Conservation (phyloP, 345 rosid species). For the Eucalyptus victrix region DNA sequence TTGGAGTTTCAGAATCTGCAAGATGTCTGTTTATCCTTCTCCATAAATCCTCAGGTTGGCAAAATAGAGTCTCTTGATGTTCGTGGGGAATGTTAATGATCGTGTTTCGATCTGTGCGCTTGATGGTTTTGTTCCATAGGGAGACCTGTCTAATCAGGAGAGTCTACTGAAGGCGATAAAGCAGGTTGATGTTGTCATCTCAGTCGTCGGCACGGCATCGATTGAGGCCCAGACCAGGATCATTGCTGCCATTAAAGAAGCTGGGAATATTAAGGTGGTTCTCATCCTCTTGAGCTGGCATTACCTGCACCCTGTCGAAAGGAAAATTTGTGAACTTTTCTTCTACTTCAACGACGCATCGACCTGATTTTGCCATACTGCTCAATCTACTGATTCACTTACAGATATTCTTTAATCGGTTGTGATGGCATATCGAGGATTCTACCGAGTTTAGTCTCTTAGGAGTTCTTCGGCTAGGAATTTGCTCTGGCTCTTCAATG, state of each 20-base stretch:
- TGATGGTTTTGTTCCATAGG: neutral
- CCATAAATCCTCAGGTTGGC: neutral
- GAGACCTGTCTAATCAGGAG: neutral
- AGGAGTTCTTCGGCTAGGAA: neutral
- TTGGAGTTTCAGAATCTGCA: neutral
- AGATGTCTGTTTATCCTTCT: neutral
- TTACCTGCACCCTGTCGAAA: neutral
- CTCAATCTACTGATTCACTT: neutral
- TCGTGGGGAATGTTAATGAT: neutral
- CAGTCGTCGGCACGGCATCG: neutral
- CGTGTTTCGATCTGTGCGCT: neutral
- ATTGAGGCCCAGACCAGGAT: neutral
- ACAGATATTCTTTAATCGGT: neutral
- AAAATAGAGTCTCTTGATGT: neutral
- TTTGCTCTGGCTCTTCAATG: neutral
- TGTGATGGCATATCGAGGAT: neutral
- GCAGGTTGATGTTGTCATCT: slow-evolving; percentile 2
- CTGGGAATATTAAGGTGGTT: neutral
- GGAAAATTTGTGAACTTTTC: neutral
- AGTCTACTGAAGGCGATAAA: neutral
- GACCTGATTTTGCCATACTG: neutral
- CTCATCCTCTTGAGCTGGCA: neutral
- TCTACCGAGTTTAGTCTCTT: neutral
- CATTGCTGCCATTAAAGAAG: neutral
- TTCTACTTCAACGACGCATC: neutral